Conservation (phyloP, 73 alveolate genomes). For the Symbiodinium pilosum region DNA sequence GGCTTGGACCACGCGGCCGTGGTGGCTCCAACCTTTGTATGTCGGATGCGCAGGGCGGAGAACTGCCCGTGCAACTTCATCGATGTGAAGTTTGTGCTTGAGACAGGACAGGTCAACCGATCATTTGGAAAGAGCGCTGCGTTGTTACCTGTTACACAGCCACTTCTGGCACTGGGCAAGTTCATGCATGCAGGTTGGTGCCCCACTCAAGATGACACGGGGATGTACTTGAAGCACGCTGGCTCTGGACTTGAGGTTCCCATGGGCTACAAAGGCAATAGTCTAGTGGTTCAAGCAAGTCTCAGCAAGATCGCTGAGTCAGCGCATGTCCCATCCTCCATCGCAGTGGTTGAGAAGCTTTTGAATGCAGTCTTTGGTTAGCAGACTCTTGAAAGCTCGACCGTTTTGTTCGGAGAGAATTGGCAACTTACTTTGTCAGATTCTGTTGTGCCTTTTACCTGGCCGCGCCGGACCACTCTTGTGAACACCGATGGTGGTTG, state of each 20-base stretch:
- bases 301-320: no score
- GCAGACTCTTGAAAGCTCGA: not conserved
- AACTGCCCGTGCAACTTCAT: not conserved
- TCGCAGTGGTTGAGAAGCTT: no score
- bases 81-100: not conserved
- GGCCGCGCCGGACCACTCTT: not conserved
- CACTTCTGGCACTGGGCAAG: not conserved
- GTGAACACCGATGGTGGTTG: not conserved
- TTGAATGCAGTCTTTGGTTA: not conserved
- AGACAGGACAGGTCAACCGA: not conserved
- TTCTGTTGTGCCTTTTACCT: not conserved
- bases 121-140: not conserved
- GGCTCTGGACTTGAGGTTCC: not conserved
- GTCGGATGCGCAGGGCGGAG: not conserved
- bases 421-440: not conserved
- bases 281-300: not conserved
- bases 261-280: not conserved
- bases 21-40: not conserved
- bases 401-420: not conserved
- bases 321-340: no score
- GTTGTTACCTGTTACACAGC: not conserved
- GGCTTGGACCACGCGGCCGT: not conserved
- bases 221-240: not conserved
- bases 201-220: not conserved
- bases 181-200: not conserved